Conservation (phyloP, 257 asterid species). For the Petrea volubilis region DNA sequence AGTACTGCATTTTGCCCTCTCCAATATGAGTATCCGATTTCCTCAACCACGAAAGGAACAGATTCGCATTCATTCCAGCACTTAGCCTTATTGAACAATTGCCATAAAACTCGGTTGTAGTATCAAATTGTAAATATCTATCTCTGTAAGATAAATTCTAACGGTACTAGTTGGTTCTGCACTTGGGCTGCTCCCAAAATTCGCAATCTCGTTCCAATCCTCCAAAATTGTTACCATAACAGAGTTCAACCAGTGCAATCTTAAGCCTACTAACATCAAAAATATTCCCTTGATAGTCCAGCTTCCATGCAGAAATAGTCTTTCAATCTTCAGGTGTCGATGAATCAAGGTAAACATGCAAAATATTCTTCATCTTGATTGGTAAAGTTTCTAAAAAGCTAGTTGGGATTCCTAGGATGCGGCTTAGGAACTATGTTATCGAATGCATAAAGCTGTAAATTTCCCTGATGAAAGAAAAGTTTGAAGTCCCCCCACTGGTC, state of each 20-base stretch:
- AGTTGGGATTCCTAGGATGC: not conserved
- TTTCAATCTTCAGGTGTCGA: not conserved
- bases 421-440: not conserved
- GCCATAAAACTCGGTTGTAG: not conserved
- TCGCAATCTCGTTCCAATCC: not conserved
- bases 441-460: not conserved
- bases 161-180: slow-evolving; percentile 2
- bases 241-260: not conserved
- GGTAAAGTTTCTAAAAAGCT: not conserved
- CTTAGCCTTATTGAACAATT: not conserved
- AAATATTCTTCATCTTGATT: slow-evolving; percentile 3
- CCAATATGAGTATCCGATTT: slow-evolving; percentile 1
- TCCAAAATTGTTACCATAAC: slow-evolving; percentile 8
- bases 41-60: not conserved
- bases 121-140: not conserved
- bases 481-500: slow-evolving; percentile 21
- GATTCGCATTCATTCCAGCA: slow-evolving; percentile 16
- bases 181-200: slow-evolving; percentile 6
- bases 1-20: not conserved
- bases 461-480: not conserved
- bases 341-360: not conserved
- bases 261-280: not conserved
- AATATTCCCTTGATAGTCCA: not conserved
- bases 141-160: not conserved
- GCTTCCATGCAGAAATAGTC: not conserved